Evolutionary conservation across 2,329 filamentous ascomycete species (phyloP), one percentile per base, ranked within the genome.

Genomic region (Trichoderma sp.): DNA sequence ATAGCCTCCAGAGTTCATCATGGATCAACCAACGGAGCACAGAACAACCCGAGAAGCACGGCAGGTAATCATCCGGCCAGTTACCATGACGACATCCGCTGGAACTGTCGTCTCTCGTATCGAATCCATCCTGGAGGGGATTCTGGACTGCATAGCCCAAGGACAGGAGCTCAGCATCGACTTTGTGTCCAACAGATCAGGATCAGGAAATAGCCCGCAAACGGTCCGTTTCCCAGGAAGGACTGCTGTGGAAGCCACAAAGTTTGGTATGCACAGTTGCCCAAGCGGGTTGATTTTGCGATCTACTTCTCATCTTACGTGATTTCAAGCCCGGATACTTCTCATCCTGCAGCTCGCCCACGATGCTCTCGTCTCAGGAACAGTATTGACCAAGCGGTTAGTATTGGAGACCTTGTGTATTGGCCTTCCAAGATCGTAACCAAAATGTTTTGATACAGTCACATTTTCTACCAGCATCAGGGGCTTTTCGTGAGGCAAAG

Each of bases 401-500:
- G 80, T 75, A 62, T 36, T n/a, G 17, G 39, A 43, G 7, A 30
- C 4, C 28, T 20, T 9, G 11, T 23, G 34, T 32, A 13, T 8
- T 28, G 17, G 2, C 2, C 15, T 12, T 17, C 20, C 23, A 23
- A 17, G 30, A 39, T 4, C 32, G 20, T 72, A 11, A 50, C 63
- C 20, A 30, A 23, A 62, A 15, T 26, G 1, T 47, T 36, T 30
- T 13, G 4, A 13, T 23, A 3, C 30, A 95, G 93, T 73, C 92
- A 93, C 76, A 90, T 97, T 4, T 97, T 91, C 79, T 97, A 97
- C 78, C 89, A 93, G 75, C 87, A 94, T 74, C 88, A 91, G 5
- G 86, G 89, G 11, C 82, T 97, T 0, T 97, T 96, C 76, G 85
- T 86, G 23, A 90, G 85, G 64, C 93, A 96, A 78, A 78, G 80